Conservation (phyloP, 768 basidiomycete genomes). For the Hygrocybe punicea region DNA sequence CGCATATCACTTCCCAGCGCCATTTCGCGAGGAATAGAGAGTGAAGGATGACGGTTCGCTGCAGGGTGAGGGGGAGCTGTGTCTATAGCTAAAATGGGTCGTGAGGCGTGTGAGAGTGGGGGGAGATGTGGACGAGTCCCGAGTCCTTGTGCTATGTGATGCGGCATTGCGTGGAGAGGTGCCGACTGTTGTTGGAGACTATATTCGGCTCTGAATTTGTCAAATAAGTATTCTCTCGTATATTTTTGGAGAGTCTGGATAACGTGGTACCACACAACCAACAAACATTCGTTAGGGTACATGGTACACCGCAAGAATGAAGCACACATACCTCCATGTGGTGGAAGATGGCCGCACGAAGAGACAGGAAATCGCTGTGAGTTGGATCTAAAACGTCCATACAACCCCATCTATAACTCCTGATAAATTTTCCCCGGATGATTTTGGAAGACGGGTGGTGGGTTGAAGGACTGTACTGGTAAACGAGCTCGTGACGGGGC, state of each 20-base stretch:
- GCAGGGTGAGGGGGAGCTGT: conserved; percentile 48
- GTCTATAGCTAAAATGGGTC: conserved; percentile 61
- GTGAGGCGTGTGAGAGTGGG: conserved; percentile 45
- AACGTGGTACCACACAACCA: not conserved
- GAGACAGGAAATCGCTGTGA: conserved; percentile 77
- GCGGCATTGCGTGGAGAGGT: conserved; percentile 46
- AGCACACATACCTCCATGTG: conserved; percentile 73
- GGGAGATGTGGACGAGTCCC: conserved; percentile 38
- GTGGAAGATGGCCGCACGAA: conserved; percentile 78
- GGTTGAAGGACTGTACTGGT: conserved; percentile 65
- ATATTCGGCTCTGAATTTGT: conserved; percentile 67
- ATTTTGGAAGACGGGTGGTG: conserved; percentile 47
- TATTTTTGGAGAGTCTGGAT: conserved; percentile 79
- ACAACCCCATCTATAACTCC: conserved; percentile 80
- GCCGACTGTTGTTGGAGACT: conserved; percentile 47
- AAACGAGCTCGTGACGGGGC: conserved; percentile 68
- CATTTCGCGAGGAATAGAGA: conserved; percentile 47
- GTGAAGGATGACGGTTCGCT: conserved; percentile 44
- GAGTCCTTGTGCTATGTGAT: conserved; percentile 34
- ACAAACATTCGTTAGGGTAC: conserved; percentile 12
- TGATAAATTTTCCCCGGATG: conserved; percentile 59
- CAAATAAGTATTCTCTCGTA: conserved; percentile 77
- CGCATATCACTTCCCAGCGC: conserved; percentile 44
- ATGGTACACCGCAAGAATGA: conserved; percentile 10
- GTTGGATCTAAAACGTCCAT: conserved; percentile 74